Conservation (phyloP, 352 stramenopile species). For the Globisporangium orthogonon region DNA sequence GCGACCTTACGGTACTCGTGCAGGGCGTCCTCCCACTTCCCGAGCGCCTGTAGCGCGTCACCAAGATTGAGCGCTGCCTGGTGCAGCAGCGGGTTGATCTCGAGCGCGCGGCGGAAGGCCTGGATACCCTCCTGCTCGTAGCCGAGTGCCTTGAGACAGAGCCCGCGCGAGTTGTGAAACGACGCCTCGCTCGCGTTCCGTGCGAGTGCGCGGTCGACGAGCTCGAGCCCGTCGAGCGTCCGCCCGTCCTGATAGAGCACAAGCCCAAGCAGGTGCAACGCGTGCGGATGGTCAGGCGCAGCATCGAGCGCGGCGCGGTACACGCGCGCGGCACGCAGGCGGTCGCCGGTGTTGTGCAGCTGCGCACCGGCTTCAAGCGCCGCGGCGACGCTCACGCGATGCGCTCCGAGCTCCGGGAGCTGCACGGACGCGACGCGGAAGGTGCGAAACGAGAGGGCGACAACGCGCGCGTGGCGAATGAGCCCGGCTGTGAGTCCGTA, state of each 20-base stretch:
- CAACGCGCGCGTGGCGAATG: slow-evolving; percentile 33
- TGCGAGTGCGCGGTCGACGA: slow-evolving; percentile 35
- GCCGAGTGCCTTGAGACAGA: slow-evolving; percentile 38
- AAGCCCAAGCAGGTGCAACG: slow-evolving; percentile 47
- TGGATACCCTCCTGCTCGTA: slow-evolving; percentile 35
- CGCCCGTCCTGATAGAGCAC: slow-evolving; percentile 38
- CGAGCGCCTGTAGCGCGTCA: slow-evolving; percentile 27
- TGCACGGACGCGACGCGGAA: slow-evolving; percentile 55
- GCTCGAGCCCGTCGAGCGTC: slow-evolving; percentile 18
- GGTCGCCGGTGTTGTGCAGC: slow-evolving; percentile 30
- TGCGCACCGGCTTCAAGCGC: slow-evolving; percentile 33
- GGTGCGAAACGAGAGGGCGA: slow-evolving; percentile 54
- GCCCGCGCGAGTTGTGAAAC: slow-evolving; percentile 48
- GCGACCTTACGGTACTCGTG: slow-evolving; percentile 46
- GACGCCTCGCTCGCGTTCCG: slow-evolving; percentile 35
- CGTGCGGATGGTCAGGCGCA: slow-evolving; percentile 35
- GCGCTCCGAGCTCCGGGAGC: slow-evolving; percentile 12
- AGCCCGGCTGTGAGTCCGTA: slow-evolving; percentile 56
- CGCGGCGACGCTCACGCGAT: slow-evolving; percentile 29
- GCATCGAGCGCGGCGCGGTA: slow-evolving; percentile 48
- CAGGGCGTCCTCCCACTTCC: slow-evolving; percentile 53
- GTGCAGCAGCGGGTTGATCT: slow-evolving; percentile 36
- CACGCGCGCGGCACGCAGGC: slow-evolving; percentile 24
- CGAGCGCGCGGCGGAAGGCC: slow-evolving; percentile 40
- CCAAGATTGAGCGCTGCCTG: slow-evolving; percentile 52